phyloP scores from a whole-genome alignment of 495 filamentous ascomycete genomes.

The Chaetomium fimeti region DNA sequence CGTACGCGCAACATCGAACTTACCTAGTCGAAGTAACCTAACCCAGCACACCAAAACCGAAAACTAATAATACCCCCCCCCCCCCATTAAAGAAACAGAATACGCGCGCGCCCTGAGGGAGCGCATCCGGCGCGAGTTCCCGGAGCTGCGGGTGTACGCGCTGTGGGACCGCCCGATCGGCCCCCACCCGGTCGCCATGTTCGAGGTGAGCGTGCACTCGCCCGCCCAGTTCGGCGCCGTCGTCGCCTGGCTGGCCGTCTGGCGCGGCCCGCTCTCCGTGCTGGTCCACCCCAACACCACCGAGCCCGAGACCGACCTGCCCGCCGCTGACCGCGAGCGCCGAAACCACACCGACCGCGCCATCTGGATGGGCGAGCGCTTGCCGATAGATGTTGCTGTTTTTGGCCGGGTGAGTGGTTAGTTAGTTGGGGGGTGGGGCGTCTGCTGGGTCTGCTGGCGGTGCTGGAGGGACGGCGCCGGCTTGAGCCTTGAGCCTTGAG shows the following conservation, averaged over 20 bases:
- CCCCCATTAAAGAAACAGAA: not conserved
- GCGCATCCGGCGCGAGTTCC: conserved; percentile 79
- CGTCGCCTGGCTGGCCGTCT: conserved; percentile 77
- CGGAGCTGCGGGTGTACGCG: conserved; percentile 78
- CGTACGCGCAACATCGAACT: conserved; percentile 26
- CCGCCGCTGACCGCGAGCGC: conserved; percentile 48
- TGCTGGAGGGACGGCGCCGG: not conserved
- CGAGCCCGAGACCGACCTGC: conserved; percentile 30
- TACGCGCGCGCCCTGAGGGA: conserved; percentile 74
- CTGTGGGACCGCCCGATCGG: conserved; percentile 77
- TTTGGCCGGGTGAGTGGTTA: conserved; percentile 41
- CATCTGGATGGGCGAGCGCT: conserved; percentile 77
- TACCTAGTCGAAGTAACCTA: not conserved
- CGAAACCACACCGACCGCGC: conserved; percentile 71
- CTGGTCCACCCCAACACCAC: conserved; percentile 80
- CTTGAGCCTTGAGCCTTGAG: too few species aligned
- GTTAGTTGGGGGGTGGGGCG: not conserved
- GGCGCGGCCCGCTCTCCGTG: conserved; percentile 76
- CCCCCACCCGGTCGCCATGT: conserved; percentile 83
- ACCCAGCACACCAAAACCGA: not conserved
- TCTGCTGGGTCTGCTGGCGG: not conserved
- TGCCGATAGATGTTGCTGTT: conserved; percentile 67
- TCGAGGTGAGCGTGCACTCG: conserved; percentile 85
- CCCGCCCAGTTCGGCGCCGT: conserved; percentile 88
- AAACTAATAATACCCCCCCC: too few species aligned